Base-by-base conservation (phyloP, 1,284 basidiomycete genomes). In the Naganishia sp. region DNA sequence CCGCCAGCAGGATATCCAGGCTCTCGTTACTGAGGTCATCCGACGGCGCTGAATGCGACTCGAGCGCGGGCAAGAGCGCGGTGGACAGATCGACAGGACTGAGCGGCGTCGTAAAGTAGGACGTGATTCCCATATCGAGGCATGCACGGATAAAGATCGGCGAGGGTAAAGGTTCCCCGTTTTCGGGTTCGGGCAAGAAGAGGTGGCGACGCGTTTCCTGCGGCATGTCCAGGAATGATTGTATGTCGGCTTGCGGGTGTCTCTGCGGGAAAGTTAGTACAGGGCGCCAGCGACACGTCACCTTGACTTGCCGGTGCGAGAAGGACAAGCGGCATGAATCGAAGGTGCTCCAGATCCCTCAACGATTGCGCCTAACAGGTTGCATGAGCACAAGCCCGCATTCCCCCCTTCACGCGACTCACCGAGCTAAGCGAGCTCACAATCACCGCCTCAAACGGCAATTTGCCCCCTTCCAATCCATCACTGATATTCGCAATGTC, bases 321-420 rank as follows among this genome's bases (percentile, higher is more conserved):
- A n/a, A 99, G 85, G 18, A 98, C 94, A 71, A 97, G 90, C 1
- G 96, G 96, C 70, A 99, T 96, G 77, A 98, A 98, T 59, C 95
- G 86, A 65, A 99, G 82, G 76, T 97, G 92, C 76, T 99, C 96
- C 71, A 92, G 87, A 74, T 95, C 93, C 63, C 95, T 85, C 70
- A 99, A 84, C 72, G 86, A 87, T 75, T 96, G 91, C 7, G 90
- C 92, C 90, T 92, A 70, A 21, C 21, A 21, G 21, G 21, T 21
- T 21, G 21, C 21, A 21, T 21, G 21, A 21, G 21, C 21, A 21
- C 21, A 21, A 21, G 21, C 21, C 21, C 21, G 21, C 21, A 21
- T 21, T 21, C 1, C 21, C 21, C 21, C 21, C 21, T 21, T 1
- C 21, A 21, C 21, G 1, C 21, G 13, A 63, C 49, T 49, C n/a